A percentile compares a stretch with the other conserved stretches of the same genome.
These are phyloP conservation scores for Ophiostoma sp. DNA, from an alignment of 2,329 filamentous ascomycete genomes.

Conservation along the genomic window DNA sequence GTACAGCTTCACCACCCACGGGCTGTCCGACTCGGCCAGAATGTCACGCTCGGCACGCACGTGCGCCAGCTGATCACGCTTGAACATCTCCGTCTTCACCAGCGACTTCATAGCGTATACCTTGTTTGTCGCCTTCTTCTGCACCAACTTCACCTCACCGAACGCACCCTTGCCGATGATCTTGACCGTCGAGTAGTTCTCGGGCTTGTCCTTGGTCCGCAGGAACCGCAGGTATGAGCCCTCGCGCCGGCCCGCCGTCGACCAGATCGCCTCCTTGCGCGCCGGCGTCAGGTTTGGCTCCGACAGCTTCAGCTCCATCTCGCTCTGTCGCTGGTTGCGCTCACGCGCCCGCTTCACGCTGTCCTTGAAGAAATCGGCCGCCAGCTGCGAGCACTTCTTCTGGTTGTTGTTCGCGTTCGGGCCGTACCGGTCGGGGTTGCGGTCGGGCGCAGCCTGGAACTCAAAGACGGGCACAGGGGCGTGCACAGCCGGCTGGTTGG, in stretches of 20 bases:
- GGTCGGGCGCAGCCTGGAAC: constrained; percentile 72
- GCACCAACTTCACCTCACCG: constrained; percentile 94
- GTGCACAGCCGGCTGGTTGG: constrained; percentile 39
- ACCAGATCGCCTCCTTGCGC: constrained; percentile 78
- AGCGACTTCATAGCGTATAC: constrained; percentile 98
- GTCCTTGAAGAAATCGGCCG: constrained; percentile 95
- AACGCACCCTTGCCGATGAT: constrained; percentile 99
- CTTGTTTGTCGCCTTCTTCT: constrained; percentile 92
- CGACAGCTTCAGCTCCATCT: constrained; percentile 79
- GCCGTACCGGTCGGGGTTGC: constrained; percentile 76
- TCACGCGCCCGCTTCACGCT: constrained; percentile 94
- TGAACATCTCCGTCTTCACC: constrained; percentile 99
- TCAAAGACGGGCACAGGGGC: constrained; percentile 55
- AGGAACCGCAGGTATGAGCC: constrained; percentile 90
- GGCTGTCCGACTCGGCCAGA: constrained; percentile 96
- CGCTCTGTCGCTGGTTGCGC: constrained; percentile 91
- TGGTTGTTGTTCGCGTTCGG: constrained; percentile 61
- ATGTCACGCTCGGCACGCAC: constrained; percentile 97
- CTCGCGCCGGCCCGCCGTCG: constrained; percentile 79
- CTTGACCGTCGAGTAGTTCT: constrained; percentile 94
- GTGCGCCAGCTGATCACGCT: constrained; percentile 96
- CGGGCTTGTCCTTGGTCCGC: constrained; percentile 83
- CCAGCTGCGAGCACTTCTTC: constrained; percentile 63
- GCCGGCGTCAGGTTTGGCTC: constrained; percentile 69
- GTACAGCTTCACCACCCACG: constrained; percentile 97